A percentile compares a stretch with the other conserved stretches of the same genome.
Evolutionary conservation across 2,329 filamentous ascomycete genomes (phyloP).

Genomic region (Fusarium humuli): DNA sequence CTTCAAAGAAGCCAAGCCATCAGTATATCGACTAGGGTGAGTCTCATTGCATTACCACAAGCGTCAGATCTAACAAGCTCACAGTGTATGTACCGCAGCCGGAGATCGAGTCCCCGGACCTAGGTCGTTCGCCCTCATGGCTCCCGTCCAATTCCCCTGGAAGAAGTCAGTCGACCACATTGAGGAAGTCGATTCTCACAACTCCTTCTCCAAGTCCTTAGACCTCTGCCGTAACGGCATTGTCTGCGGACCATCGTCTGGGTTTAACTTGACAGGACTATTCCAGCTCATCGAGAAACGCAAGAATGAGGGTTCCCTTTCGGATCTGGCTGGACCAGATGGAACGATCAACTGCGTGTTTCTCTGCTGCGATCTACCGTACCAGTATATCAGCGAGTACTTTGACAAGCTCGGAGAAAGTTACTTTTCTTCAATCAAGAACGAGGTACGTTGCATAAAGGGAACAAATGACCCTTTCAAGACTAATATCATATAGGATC

Average conservation of each 20-base stretch:
- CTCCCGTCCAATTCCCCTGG: conserved; percentile 69
- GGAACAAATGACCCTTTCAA: rapidly evolving
- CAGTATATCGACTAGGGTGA: conserved; percentile 54
- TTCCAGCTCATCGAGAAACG: conserved; percentile 62
- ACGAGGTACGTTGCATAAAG: conserved; percentile 48
- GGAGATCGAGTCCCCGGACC: conserved; percentile 71
- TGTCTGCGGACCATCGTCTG: conserved; percentile 70
- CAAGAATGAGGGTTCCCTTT: conserved; percentile 58
- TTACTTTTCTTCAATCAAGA: conserved; percentile 62
- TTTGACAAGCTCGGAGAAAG: conserved; percentile 64
- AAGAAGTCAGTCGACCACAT: conserved; percentile 64
- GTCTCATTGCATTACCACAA: background rate
- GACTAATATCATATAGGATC: conserved; percentile 28
- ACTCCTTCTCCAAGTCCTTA: conserved; percentile 65
- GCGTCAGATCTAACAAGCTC: background rate
- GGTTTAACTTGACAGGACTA: conserved; percentile 66
- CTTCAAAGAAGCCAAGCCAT: conserved; percentile 63
- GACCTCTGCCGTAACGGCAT: conserved; percentile 67
- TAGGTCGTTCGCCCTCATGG: conserved; percentile 62
- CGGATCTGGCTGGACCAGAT: conserved; percentile 57
- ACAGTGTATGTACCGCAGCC: conserved; percentile 67
- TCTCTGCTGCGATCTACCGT: conserved; percentile 72
- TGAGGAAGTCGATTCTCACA: conserved; percentile 66
- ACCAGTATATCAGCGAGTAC: conserved; percentile 71
- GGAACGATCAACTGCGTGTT: conserved; percentile 67